These are phyloP conservation scores for Echeveria elegans DNA, from an alignment of 164 flowering plant genomes.

Conservation along the genomic window DNA sequence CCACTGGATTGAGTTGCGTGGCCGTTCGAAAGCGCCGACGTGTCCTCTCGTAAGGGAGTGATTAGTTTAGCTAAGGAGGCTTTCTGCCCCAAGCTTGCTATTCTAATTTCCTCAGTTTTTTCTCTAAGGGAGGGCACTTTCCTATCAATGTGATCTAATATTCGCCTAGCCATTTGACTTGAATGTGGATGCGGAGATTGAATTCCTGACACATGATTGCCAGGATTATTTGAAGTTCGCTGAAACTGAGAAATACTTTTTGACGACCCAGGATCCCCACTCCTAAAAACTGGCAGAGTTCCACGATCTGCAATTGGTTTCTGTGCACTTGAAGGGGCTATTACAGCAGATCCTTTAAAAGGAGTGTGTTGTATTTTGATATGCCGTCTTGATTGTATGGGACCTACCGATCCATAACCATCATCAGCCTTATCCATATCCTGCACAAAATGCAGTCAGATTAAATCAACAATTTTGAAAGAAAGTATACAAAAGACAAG, in stretches of 20 bases:
- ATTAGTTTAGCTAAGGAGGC: constrained; percentile 19
- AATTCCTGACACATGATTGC: constrained; percentile 17
- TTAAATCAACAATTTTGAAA: not conserved
- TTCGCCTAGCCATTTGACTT: constrained; percentile 50
- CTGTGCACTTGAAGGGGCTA: constrained; percentile 18
- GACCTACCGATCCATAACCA: constrained; percentile 54
- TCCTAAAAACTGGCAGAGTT: constrained; percentile 27
- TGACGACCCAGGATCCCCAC: constrained; percentile 25
- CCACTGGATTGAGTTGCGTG: constrained; percentile 7
- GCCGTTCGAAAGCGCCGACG: constrained; percentile 12
- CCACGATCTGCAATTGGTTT: constrained; percentile 16
- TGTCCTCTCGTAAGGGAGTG: constrained; percentile 12
- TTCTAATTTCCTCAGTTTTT: constrained; percentile 51
- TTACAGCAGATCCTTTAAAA: constrained; percentile 24
- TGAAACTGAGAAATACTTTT: constrained; percentile 23
- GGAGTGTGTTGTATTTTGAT: constrained; percentile 32
- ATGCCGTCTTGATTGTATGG: constrained; percentile 45
- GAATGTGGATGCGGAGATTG: constrained; percentile 46
- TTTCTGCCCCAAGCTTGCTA: constrained; percentile 41
- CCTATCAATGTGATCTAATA: constrained; percentile 74
- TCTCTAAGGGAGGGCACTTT: constrained; percentile 51
- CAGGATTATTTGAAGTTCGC: constrained; percentile 15
- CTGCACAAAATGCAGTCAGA: not conserved
- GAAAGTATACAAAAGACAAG: not conserved
- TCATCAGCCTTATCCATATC: constrained; percentile 17